These are phyloP conservation scores for Cystobasidium onofrii DNA, from an alignment of 768 basidiomycete genomes.

Conservation along the genomic window DNA sequence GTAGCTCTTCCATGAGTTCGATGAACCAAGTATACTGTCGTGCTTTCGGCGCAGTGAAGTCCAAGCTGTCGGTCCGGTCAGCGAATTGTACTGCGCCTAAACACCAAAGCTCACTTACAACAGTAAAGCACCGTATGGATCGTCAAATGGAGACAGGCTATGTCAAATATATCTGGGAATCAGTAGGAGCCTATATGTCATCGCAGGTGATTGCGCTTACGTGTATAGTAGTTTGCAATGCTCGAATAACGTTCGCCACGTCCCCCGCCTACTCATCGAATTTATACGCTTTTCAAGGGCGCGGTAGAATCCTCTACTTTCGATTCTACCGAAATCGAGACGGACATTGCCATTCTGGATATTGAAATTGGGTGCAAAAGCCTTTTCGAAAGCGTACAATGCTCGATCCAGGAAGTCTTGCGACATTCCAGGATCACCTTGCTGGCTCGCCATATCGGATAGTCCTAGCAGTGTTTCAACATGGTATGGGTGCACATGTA, in stretches of 20 bases:
- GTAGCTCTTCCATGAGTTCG: conserved; percentile 46
- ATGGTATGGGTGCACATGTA: conserved; percentile 79
- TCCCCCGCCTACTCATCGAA: conserved; percentile 79
- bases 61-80: conserved; percentile 49
- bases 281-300: conserved; percentile 78
- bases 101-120: conserved; percentile 46
- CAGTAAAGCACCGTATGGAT: conserved; percentile 75
- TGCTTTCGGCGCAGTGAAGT: conserved; percentile 73
- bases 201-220: not conserved
- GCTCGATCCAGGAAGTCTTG: conserved; percentile 87
- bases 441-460: conserved; percentile 72
- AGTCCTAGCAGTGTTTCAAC: conserved; percentile 82
- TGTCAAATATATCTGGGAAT: not conserved
- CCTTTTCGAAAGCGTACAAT: conserved; percentile 82
- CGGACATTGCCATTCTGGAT: conserved; percentile 72
- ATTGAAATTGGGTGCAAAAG: conserved; percentile 76
- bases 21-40: conserved; percentile 74
- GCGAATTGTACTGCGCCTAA: not conserved
- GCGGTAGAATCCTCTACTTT: conserved; percentile 86
- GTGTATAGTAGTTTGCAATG: conserved; percentile 76
- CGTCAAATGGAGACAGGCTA: conserved; percentile 67
- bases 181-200: not conserved
- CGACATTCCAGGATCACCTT: conserved; percentile 66
- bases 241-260: conserved; percentile 80
- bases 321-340: conserved; percentile 79